Evolutionary conservation across 768 basidiomycete species (phyloP).

Genomic region (Artomyces pyxidatus): DNA sequence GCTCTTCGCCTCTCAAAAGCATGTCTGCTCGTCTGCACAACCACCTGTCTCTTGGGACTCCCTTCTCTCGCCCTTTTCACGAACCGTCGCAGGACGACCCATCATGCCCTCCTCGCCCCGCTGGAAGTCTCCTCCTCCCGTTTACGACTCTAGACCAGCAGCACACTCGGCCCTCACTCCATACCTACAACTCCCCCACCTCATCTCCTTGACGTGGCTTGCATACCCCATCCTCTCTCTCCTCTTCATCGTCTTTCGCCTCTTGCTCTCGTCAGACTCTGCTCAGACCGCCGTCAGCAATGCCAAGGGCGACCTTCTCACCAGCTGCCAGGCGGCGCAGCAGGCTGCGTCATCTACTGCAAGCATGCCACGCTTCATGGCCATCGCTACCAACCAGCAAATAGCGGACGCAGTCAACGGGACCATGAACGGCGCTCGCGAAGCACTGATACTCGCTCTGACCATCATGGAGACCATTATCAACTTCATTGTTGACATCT

Average conservation of each 20-base stretch:
- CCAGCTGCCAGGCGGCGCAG: constrained; percentile 83
- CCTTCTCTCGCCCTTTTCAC: constrained; percentile 6
- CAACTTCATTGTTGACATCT: constrained; percentile 87
- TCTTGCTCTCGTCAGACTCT: constrained; percentile 63
- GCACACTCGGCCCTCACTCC: constrained; percentile 47
- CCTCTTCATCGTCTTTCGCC: constrained; percentile 77
- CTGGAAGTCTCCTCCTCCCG: constrained; percentile 39
- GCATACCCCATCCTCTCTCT: constrained; percentile 88
- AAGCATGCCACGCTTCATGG: constrained; percentile 85
- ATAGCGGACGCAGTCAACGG: constrained; percentile 74
- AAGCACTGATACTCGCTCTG: constrained; percentile 61
- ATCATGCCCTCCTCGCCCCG: constrained; percentile 21
- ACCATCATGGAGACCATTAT: constrained; percentile 83
- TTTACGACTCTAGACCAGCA: constrained; percentile 39
- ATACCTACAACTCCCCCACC: constrained; percentile 75
- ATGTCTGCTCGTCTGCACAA: too few species aligned
- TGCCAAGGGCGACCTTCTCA: constrained; percentile 68
- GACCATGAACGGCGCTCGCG: constrained; percentile 68
- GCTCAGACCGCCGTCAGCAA: constrained; percentile 59
- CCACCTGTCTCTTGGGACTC: background rate
- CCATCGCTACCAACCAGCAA: constrained; percentile 74
- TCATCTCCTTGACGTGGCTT: constrained; percentile 84
- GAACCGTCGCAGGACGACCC: constrained; percentile 14
- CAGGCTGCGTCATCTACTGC: constrained; percentile 73
- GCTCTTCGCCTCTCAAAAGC: constrained; percentile 9